Conservation (phyloP, 306 rosid genomes). For the Aeschynomene evenia region DNA sequence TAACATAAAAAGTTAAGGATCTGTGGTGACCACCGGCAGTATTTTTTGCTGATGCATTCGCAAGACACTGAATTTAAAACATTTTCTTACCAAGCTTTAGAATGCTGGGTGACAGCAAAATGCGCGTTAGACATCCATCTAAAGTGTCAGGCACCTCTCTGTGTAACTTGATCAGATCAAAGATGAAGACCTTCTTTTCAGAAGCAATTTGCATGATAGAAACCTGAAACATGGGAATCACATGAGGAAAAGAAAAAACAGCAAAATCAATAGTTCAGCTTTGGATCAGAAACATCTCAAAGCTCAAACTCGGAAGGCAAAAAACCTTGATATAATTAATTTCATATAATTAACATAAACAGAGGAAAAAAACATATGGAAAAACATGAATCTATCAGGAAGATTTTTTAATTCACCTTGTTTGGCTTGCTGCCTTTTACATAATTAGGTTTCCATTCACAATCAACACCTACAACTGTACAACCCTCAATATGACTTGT, state of each 20-base stretch:
- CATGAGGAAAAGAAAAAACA: constrained; percentile 9
- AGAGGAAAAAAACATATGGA: constrained; percentile 22
- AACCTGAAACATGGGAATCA: constrained; percentile 61
- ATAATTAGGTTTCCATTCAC: constrained; percentile 98
- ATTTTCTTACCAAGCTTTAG: constrained; percentile 81
- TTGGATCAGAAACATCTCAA: constrained; percentile 21
- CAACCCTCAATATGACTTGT: constrained; percentile 65
- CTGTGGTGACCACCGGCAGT: background rate
- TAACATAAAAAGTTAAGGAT: constrained; percentile 13
- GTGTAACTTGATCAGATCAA: constrained; percentile 79
- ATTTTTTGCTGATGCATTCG: constrained; percentile 2
- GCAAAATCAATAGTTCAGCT: constrained; percentile 11
- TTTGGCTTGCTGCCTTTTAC: constrained; percentile 71
- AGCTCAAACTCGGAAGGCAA: background rate
- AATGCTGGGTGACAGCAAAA: constrained; percentile 72
- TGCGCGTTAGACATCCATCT: constrained; percentile 64
- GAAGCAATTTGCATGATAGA: constrained; percentile 96
- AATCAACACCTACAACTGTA: constrained; percentile 88
- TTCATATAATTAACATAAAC: constrained; percentile 15
- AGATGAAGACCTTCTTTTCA: constrained; percentile 66
- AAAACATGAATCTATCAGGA: constrained; percentile 11
- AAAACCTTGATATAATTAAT: constrained; percentile 4
- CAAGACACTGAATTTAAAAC: constrained; percentile 19
- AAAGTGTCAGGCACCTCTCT: constrained; percentile 60
- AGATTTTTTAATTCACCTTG: constrained; percentile 59